Base-by-base conservation (phyloP, 306 rosid species). In the Purshia tridentata region DNA sequence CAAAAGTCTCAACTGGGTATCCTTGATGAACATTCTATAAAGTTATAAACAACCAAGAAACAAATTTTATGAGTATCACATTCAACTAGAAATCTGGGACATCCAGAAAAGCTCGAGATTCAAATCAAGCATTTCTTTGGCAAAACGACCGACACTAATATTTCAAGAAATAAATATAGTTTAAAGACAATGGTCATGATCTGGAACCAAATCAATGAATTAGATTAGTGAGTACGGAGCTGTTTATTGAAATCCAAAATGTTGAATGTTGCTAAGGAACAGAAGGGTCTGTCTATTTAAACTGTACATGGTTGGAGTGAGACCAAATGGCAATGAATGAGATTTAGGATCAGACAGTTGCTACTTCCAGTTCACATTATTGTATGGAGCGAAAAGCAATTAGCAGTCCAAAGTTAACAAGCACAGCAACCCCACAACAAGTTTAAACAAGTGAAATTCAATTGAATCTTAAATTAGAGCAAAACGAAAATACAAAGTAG, bases 21-120 rank as follows among this genome's bases (percentile, higher is more conserved):
- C 97, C 97, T 85, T 89, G 94, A 85, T 93, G 98, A 76, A 93
- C 88, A 88, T 89, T 88, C 98, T 93, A 85, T 72, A 76, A 72
- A 29, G 35, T 29, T 29, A 29, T 29, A 29, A 29, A 29, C 35
- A 29, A 75, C 68, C 69, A 76, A 55, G 51, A 45, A n/a, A 71
- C 50, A 60, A 42, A 23, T 49, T 51, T 22, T 48, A 23, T 10
- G 55, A 56, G 6, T n/a, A 53, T 64, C 55, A 29, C 50, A 49
- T 6, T 20, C 48, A 47, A 52, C 16, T 56, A 45, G 29, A 72
- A 58, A 29, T n/a, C n/a, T 15, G 7, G 6, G 15, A 49, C 7
- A 55, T 55, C 60, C 60, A 20, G 60, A 19, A 10, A 20, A 55
- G 60, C 37, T 55, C 37, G 19, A 55, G 35, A 55, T 55, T 55